Percentiles rank a stretch among this genome's conserved stretches.
Evolutionary conservation across 306 rosid genomes (phyloP).

Genomic region (Quercus berberidifolia): DNA sequence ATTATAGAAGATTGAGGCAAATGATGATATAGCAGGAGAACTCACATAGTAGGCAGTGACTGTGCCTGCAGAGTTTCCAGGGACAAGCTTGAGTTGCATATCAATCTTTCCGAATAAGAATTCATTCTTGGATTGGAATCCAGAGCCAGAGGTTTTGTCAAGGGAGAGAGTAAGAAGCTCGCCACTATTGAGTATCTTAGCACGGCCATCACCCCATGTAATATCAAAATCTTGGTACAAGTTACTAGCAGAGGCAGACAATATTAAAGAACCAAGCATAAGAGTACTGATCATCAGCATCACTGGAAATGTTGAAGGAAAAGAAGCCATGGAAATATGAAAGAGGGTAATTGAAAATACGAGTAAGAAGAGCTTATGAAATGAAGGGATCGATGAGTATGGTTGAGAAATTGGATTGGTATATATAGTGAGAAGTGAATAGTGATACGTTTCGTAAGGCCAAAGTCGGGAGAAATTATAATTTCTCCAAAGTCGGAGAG

Average conservation of each 20-base stretch:
- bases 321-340: constrained; percentile 17
- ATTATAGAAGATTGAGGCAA: too few species aligned
- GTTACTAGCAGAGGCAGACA: constrained; percentile 32
- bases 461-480: neutral
- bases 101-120: constrained; percentile 60
- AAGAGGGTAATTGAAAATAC: neutral
- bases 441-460: too few species aligned
- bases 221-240: constrained; percentile 53
- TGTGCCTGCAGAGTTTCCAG: constrained; percentile 66
- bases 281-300: neutral
- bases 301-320: constrained; percentile 6
- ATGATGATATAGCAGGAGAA: neutral
- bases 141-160: constrained; percentile 61
- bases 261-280: constrained; percentile 20
- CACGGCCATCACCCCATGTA: constrained; percentile 71
- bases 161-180: constrained; percentile 53
- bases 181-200: constrained; percentile 53
- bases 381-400: neutral
- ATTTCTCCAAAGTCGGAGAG: neutral
- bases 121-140: constrained; percentile 57
- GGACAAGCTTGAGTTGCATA: constrained; percentile 39
- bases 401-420: neutral
- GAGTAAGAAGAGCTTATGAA: neutral
- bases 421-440: neutral
- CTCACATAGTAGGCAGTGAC: constrained; percentile 74